Evolutionary conservation across 2,329 filamentous ascomycete genomes (phyloP), one percentile per base, ranked within the genome.

Genomic region (Colletotrichum sp.): DNA sequence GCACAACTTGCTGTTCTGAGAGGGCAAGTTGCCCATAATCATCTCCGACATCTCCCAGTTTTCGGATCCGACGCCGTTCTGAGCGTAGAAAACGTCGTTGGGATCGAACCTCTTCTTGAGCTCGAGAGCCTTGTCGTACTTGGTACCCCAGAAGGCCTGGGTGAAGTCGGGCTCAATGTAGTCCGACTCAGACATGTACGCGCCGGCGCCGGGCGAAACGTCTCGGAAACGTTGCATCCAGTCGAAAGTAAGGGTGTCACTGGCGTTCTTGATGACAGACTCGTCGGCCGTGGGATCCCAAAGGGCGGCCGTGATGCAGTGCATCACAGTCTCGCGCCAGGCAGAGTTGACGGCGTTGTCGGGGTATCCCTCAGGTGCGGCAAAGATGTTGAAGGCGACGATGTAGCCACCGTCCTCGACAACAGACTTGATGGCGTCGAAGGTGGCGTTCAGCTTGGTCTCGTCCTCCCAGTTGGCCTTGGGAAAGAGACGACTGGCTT

Each of bases 311-410:
- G 82, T 84, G 86, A 57, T 65, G 55, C 83, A 68, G 32, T 77
- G 86, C 78, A 86, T 79, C 1, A 83, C 80, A 3, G 86, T 83
- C 8, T 83, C 82, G 57, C 89, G 84, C 88, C 88, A 90, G 2
- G 88, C 88, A 6, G 88, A 87, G 78, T 88, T 88, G 52, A 89
- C 83, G 8, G 87, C 85, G 16, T 85, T 88, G 65, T 84, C 83
- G 2, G 84, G 83, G 66, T 70, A 75, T 8, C 75, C 75, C 69
- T 71, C 57, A 19, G 75, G 75, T 25, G 77, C 77, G 15, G 74
- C 74, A 34, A 66, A 62, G 16, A 84, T 79, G 77, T 84, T 83
- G 77, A 83, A 84, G 27, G 80, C 82, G 36, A 84, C 78, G 9
- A 84, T 69, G 25, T 80, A 63, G 49, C 80, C 78, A 5, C 80